Evolutionary conservation across 179 eudicot genomes (phyloP), one percentile per base, ranked within the genome.

Genomic region (Beta macrorhiza): DNA sequence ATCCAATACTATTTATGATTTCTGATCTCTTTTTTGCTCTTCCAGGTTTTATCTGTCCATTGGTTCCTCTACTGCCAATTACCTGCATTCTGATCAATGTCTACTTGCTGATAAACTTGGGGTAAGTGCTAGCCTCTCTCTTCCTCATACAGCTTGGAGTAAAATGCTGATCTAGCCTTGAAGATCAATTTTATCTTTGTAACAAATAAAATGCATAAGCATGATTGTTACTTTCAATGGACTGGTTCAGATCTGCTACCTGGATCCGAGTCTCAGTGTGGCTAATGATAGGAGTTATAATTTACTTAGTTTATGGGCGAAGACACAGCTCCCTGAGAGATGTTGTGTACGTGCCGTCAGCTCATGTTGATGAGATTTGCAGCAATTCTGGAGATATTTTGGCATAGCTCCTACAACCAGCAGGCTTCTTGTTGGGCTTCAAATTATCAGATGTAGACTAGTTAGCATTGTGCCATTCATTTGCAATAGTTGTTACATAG

Each of bases 211-310:
- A 9, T 49, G 53, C 53, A 7, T 49, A 5, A 49, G 53, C 71
- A 47, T 78, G 57, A 74, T 62, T 49, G 19, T 44, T 20, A 25
- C 53, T 49, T 49, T 63, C 7, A 15, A 57, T 62, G 17, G 25
- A 56, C 32, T 80, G 12, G 7, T 85, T 72, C 91, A 95, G 99
- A 81, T 79, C 71, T 61, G 84, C 79, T 61, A 95, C 99, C 19
- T 95, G 99, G 99, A 86, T 87, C 72, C 95, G 98, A 25, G 99
- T 95, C 76, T 91, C 98, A 0, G 77, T 91, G 74, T 95, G 99
- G 98, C 86, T 95, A 55, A 72, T 75, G 3, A 77, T 95, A 14
- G 99, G 99, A 69, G 88, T 82, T 44, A 9, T 92, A 11, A 91
- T 95, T 29, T 95, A 95, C 77, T 16, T 85, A 74, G 82, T 92